Percentiles rank a stretch among this genome's conserved stretches.
Evolutionary conservation across 805 yeast species (phyloP).

Genomic region (Pichia kluyveri): DNA sequence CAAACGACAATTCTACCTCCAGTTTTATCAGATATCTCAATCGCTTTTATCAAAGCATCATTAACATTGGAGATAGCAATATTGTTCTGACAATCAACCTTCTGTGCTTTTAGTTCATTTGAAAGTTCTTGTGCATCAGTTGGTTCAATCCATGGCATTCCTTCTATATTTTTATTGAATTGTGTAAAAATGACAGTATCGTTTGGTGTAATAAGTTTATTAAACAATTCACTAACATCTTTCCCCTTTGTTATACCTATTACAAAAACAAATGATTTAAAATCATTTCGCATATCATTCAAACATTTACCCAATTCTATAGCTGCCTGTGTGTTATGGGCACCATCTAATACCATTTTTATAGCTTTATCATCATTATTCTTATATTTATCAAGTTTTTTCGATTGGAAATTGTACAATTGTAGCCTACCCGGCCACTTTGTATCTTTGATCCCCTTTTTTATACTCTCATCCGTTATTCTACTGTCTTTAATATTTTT

Average conservation of each 20-base stretch:
- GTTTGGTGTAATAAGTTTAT: constrained; percentile 32
- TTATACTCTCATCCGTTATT: constrained; percentile 24
- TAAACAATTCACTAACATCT: constrained; percentile 42
- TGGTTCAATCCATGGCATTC: constrained; percentile 89
- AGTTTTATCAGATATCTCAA: constrained; percentile 5
- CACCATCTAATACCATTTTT: constrained; percentile 67
- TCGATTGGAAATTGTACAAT: constrained; percentile 24
- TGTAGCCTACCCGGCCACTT: constrained; percentile 90
- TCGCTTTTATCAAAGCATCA: constrained; percentile 21
- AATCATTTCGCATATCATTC: constrained; percentile 11
- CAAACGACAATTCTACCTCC: constrained; percentile 40
- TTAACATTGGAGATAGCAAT: constrained; percentile 13
- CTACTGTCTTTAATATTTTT: constrained; percentile 24
- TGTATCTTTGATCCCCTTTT: constrained; percentile 44
- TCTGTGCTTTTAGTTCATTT: constrained; percentile 14
- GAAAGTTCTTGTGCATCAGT: constrained; percentile 28
- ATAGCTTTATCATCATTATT: neutral
- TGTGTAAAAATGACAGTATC: constrained; percentile 56
- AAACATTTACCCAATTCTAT: constrained; percentile 55
- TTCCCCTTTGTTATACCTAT: constrained; percentile 75
- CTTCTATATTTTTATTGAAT: constrained; percentile 58
- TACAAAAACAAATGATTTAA: constrained; percentile 38
- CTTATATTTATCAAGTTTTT: constrained; percentile 22
- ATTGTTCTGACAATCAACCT: constrained; percentile 11
- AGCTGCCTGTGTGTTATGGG: constrained; percentile 86